Conservation (phyloP, 768 basidiomycete genomes). For the Suillus ampliporus region DNA sequence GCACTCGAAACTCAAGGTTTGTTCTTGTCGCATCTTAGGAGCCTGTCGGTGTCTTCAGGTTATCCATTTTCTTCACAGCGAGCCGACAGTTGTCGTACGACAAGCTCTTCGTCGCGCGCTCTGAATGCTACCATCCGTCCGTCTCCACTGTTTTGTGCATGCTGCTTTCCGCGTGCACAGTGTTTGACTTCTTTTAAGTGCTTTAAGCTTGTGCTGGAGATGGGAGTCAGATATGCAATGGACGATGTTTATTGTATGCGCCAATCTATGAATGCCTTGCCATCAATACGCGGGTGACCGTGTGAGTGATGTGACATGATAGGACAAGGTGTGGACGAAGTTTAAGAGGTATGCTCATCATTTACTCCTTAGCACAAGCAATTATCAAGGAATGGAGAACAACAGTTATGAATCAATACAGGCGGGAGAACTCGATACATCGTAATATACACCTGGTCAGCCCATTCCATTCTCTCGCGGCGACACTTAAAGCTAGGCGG, state of each 20-base stretch:
- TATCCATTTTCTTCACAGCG: slow-evolving; percentile 6
- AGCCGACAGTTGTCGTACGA: background rate
- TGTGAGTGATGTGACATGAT: background rate
- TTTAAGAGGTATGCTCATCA: too few relatives aligned
- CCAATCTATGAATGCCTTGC: background rate
- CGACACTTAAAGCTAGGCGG: too few relatives aligned
- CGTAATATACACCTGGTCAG: too few relatives aligned
- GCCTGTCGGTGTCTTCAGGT: slow-evolving; percentile 9
- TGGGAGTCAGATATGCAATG: background rate
- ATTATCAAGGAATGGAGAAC: too few relatives aligned
- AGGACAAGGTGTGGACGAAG: too few relatives aligned
- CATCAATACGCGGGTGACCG: background rate
- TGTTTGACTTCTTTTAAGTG: slow-evolving; percentile 4
- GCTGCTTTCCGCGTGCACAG: background rate
- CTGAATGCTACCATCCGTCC: background rate
- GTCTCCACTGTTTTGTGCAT: background rate
- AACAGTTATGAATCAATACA: too few relatives aligned
- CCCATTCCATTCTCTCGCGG: too few relatives aligned
- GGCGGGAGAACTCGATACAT: too few relatives aligned
- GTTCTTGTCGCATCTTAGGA: slow-evolving; percentile 20
- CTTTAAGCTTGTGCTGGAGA: slow-evolving; percentile 1
- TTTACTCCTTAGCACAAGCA: too few relatives aligned
- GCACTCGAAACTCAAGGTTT: slow-evolving; percentile 56
- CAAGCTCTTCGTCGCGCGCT: background rate
- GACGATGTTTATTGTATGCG: background rate